phyloP scores from a whole-genome alignment of 805 yeast genomes.

The Metschnikowia chrysomelidarum region DNA sequence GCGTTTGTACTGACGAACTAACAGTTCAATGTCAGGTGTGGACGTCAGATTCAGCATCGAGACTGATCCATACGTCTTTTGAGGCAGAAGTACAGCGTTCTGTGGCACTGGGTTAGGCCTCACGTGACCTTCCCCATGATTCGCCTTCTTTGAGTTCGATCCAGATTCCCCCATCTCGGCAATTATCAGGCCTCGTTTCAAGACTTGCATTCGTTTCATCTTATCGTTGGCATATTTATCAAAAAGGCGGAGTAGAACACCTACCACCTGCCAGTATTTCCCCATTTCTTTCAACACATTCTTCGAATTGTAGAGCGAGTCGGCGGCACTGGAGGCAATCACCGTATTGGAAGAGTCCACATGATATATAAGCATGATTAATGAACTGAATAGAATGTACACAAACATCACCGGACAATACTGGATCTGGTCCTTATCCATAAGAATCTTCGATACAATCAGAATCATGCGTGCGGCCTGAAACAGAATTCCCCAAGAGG shows the following conservation, averaged over 20 bases:
- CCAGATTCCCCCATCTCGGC: constrained; percentile 43
- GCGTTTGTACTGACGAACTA: constrained; percentile 33
- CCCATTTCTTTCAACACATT: constrained; percentile 39
- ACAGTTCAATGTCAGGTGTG: constrained; percentile 29
- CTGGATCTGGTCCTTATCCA: constrained; percentile 47
- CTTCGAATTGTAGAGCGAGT: constrained; percentile 37
- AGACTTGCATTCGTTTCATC: constrained; percentile 39
- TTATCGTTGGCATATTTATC: constrained; percentile 44
- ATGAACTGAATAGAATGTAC: constrained; percentile 59
- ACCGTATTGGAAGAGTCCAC: constrained; percentile 44
- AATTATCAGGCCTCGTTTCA: constrained; percentile 36
- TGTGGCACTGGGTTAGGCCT: too few relatives aligned
- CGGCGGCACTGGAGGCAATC: constrained; percentile 43
- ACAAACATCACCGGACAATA: constrained; percentile 59
- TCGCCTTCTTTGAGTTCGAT: too few relatives aligned
- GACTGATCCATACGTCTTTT: too few relatives aligned
- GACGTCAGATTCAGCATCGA: not conserved
- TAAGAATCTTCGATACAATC: constrained; percentile 55
- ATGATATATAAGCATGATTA: constrained; percentile 72
- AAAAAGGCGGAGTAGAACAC: constrained; percentile 34
- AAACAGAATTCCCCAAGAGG: constrained; percentile 80
- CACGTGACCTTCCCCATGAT: too few relatives aligned
- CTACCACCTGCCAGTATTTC: constrained; percentile 39
- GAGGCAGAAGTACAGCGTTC: too few relatives aligned
- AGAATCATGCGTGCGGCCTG: constrained; percentile 79